Percentiles rank a stretch among this genome's conserved stretches.
These are phyloP conservation scores for Straminergon stramineum DNA, from an alignment of 225 moss, liverwort and hornwort species.

Conservation along the genomic window DNA sequence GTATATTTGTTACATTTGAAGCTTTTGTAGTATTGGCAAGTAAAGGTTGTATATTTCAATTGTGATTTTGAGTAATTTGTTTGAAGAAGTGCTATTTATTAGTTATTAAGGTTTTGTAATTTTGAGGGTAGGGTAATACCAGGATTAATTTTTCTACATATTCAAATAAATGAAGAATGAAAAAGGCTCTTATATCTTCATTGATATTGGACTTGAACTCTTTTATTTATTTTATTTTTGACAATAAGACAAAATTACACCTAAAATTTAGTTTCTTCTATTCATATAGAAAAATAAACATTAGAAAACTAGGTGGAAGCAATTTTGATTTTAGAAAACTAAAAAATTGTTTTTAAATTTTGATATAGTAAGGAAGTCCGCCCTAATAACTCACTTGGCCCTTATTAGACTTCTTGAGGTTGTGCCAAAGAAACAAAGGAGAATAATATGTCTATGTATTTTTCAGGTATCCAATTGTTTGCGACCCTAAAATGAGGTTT, in stretches of 20 bases:
- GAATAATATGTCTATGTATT: neutral
- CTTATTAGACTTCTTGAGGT: neutral
- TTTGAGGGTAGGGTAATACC: neutral
- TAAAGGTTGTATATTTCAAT: neutral
- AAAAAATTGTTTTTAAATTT: neutral
- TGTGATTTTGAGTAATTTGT: neutral
- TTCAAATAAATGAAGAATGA: no score
- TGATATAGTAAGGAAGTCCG: fast-evolving
- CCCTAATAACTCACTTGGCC: neutral
- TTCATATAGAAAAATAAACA: neutral
- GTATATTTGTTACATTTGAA: neutral
- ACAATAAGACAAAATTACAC: neutral
- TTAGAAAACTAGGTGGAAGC: neutral
- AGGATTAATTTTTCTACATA: neutral
- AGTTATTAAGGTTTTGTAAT: no score
- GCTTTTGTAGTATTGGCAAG: neutral
- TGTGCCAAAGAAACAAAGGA: neutral
- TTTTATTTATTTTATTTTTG: neutral
- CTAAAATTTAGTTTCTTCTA: neutral
- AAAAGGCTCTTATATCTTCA: no score
- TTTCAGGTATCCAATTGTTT: neutral
- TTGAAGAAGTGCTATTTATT: neutral
- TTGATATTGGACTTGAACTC: no score
- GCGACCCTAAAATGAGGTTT: neutral
- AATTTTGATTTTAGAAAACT: neutral